These are phyloP conservation scores for Plantago major DNA, from an alignment of 257 asterid genomes.

Conservation along the genomic window DNA sequence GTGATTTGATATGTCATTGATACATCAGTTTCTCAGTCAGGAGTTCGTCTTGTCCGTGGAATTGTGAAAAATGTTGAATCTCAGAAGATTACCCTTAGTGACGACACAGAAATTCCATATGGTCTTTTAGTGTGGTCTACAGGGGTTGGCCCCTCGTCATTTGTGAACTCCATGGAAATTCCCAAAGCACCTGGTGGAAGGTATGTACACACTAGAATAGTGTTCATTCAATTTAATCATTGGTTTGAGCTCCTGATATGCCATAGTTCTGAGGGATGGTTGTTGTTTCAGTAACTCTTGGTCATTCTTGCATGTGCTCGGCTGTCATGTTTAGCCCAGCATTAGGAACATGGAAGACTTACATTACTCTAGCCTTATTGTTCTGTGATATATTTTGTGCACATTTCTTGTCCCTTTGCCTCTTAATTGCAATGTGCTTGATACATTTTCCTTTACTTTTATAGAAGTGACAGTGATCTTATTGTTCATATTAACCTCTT, in stretches of 20 bases:
- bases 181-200: conserved; percentile 95
- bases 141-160: conserved; percentile 92
- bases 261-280: too few relatives aligned
- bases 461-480: too few relatives aligned
- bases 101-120: conserved; percentile 85
- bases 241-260: too few relatives aligned
- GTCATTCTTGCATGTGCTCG: background rate
- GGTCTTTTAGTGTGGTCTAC: conserved; percentile 98
- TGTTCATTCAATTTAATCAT: background rate
- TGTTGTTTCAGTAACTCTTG: background rate
- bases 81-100: conserved; percentile 68
- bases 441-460: background rate
- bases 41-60: conserved; percentile 87
- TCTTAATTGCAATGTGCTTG: background rate
- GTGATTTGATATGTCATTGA: conserved; percentile 32
- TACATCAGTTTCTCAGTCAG: conserved; percentile 70
- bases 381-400: background rate
- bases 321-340: background rate
- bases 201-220: conserved; percentile 25
- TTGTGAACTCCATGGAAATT: conserved; percentile 63
- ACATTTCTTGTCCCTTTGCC: background rate
- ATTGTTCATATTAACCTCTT: background rate
- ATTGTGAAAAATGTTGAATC: conserved; percentile 83
- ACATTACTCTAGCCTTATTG: background rate
- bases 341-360: background rate